Evolutionary conservation across 2,329 filamentous ascomycete species (phyloP).

Genomic region (Fusarium zealandicum): DNA sequence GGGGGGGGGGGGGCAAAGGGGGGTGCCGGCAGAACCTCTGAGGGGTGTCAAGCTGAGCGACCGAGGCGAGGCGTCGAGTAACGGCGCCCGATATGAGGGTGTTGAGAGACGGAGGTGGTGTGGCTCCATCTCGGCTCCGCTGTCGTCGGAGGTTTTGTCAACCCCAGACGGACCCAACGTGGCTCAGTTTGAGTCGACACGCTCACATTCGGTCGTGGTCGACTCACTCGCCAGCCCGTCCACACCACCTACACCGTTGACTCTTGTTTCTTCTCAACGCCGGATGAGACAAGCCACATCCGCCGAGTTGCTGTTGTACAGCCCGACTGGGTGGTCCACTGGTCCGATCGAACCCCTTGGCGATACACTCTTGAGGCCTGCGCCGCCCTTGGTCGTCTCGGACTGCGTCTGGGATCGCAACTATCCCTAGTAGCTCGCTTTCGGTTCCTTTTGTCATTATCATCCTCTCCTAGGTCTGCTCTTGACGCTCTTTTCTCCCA

Average conservation of each 20-base stretch:
- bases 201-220: slow-evolving; percentile 35
- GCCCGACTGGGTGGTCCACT: slow-evolving; percentile 40
- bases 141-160: slow-evolving; percentile 42
- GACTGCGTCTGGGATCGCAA: slow-evolving; percentile 32
- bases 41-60: slow-evolving; percentile 20
- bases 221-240: slow-evolving; percentile 41
- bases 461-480: neutral
- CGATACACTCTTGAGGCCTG: slow-evolving; percentile 41
- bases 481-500: neutral
- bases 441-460: slow-evolving; percentile 14
- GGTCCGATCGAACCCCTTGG: slow-evolving; percentile 40
- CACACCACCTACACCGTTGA: slow-evolving; percentile 33
- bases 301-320: slow-evolving; percentile 38
- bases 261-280: slow-evolving; percentile 39
- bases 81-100: slow-evolving; percentile 13
- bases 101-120: slow-evolving; percentile 29
- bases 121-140: slow-evolving; percentile 34
- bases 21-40: slow-evolving; percentile 24
- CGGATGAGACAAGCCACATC: slow-evolving; percentile 43
- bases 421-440: slow-evolving; percentile 23
- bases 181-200: slow-evolving; percentile 41
- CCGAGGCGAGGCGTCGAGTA: slow-evolving; percentile 29
- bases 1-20: slow-evolving; percentile 25
- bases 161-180: slow-evolving; percentile 43
- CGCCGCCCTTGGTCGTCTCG: slow-evolving; percentile 40